phyloP scores from a whole-genome alignment of 768 basidiomycete species.

The Russula virescens region DNA sequence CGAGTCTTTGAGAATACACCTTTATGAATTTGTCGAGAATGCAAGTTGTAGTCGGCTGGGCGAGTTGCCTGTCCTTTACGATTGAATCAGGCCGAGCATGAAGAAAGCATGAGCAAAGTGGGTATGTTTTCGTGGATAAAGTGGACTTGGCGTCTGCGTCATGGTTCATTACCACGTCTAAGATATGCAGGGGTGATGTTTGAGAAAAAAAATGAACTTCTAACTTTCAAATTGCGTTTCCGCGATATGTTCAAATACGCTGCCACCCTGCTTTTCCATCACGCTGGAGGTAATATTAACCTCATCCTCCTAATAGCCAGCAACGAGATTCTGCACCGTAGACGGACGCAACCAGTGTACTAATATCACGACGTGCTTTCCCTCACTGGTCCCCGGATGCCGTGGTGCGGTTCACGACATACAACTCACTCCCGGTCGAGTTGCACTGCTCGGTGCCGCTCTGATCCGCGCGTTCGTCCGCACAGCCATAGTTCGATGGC shows the following conservation, averaged over 20 bases:
- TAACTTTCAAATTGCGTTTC: conserved; percentile 73
- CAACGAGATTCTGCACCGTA: conserved; percentile 81
- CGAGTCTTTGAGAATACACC: conserved; percentile 65
- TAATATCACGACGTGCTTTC: conserved; percentile 77
- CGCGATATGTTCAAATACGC: conserved; percentile 88
- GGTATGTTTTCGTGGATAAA: conserved; percentile 96
- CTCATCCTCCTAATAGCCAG: conserved; percentile 82
- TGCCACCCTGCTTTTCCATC: conserved; percentile 93
- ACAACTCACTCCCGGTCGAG: too few species aligned
- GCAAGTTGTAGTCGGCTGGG: conserved; percentile 75
- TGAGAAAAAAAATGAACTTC: conserved; percentile 33
- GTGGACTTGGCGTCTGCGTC: conserved; percentile 76
- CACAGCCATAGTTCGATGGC: too few species aligned
- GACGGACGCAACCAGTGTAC: conserved; percentile 74
- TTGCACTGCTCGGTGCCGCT: too few species aligned
- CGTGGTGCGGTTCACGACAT: too few species aligned
- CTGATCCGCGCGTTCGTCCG: too few species aligned
- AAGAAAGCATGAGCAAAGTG: conserved; percentile 54
- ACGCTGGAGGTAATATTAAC: conserved; percentile 91
- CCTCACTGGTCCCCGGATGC: too few species aligned
- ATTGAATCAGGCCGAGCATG: conserved; percentile 19
- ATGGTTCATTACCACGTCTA: conserved; percentile 50
- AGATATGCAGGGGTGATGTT: neutral
- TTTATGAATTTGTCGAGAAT: conserved; percentile 76
- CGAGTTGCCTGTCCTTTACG: conserved; percentile 57